Base-by-base conservation (phyloP, 2,329 filamentous ascomycete genomes). In the Botrytis sinoallii region DNA sequence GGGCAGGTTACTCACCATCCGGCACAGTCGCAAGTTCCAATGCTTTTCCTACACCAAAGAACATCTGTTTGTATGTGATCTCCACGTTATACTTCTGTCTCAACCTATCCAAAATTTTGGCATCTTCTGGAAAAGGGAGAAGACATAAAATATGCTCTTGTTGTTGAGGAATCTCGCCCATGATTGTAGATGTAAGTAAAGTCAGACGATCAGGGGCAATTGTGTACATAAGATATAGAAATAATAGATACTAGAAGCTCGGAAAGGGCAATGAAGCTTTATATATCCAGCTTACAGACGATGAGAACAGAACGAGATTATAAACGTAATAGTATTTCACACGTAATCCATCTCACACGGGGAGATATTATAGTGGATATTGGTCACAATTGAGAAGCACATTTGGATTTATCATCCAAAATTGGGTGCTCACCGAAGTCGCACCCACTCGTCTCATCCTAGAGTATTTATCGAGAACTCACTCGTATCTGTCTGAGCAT, bases 131-230 rank as follows among this genome's bases (percentile, higher is more conserved):
- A 71, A 82, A 83, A 3, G 84, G 83, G 1, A 86, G 77, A 32
- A 84, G 79, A 75, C 83, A 80, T 38, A 88, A 81, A 52, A 88
- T 81, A 72, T 81, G 79, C 74, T 83, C 83, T 71, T 80, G 77
- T 32, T 77, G 57, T 66, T 79, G 80, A 70, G 83, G 77, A 71
- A 83, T 84, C 74, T 84, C 85, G 32, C 85, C 85, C 85, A 87
- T 87, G 73, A 78, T 69, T 35, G 67, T 66, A 69, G 73, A 63
- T 22, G 29, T 66, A 18, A 57, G 42, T 55, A 71, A 42, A 65
- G 63, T 42, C 22, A 66, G 59, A 35, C 3, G 59, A 65, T 65
- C 48, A 25, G 40, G 29, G 42, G 32, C 25, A 40, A 38, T 12
- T 46, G 42, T 63, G 9, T 29, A 55, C 6, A 66, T n/a, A 40